Conservation (phyloP, 257 asterid species). For the Penstemon newberryi region DNA sequence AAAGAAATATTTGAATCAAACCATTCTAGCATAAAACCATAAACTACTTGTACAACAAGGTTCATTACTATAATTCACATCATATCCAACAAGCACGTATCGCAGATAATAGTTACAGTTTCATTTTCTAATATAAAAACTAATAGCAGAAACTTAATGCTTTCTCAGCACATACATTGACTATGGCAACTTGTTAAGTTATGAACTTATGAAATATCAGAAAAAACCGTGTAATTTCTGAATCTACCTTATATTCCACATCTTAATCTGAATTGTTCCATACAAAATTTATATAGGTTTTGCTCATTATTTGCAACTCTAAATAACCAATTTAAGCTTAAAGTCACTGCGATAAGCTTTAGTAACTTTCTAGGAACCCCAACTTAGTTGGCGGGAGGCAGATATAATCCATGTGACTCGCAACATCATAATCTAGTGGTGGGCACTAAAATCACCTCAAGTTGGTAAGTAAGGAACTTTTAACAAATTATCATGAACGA, state of each 20-base stretch:
- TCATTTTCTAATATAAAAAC: slow-evolving; percentile 18
- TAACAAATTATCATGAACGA: slow-evolving; percentile 23
- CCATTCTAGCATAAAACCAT: neutral
- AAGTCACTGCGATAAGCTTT: slow-evolving; percentile 11
- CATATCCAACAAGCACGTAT: slow-evolving; percentile 7
- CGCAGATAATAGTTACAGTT: slow-evolving; percentile 2
- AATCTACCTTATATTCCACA: slow-evolving; percentile 6
- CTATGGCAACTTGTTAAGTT: neutral
- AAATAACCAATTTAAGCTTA: slow-evolving; percentile 6
- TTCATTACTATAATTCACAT: neutral
- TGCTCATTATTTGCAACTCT: slow-evolving; percentile 1
- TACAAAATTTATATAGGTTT: slow-evolving; percentile 13
- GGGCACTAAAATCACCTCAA: slow-evolving; percentile 13
- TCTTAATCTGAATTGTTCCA: slow-evolving; percentile 6
- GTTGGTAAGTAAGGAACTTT: neutral
- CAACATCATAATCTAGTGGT: slow-evolving; percentile 12
- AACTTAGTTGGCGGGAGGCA: slow-evolving; percentile 10
- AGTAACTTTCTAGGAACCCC: neutral
- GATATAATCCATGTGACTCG: slow-evolving; percentile 9
- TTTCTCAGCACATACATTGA: neutral
- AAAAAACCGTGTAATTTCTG: neutral
- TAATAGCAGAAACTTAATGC: slow-evolving; percentile 17
- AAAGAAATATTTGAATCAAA: slow-evolving; percentile 17
- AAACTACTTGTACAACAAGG: slow-evolving; percentile 2
- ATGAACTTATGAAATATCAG: neutral